Evolutionary conservation across 1,139 yeast species (phyloP), one percentile per base, ranked within the genome.

Genomic region (Scheffersomyces insectosa): DNA sequence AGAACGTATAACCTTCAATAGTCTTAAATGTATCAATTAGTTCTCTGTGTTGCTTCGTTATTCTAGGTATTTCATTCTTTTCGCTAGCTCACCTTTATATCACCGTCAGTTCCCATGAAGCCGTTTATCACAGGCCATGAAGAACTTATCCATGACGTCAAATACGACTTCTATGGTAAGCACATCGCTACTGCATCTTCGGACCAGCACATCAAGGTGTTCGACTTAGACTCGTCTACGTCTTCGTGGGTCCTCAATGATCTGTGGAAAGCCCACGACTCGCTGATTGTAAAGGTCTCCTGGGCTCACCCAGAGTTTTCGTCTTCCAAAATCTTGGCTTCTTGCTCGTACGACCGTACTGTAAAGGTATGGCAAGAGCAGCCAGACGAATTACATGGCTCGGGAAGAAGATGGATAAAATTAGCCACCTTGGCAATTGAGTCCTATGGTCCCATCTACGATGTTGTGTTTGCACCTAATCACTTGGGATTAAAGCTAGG

Each of bases 251-350:
- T 79, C 12, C 66, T 86, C 43, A 83, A 84, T 53, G 97, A 90
- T 63, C 83, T 87, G 50, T 91, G 97, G 95, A 87, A 87, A 54
- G 98, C 98, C 1, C 99, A 93, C 60, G 97, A 93, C 55, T 85
- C 96, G 6, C 82, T 91, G 50, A 79, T 93, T 28, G 86, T 88
- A 37, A 82, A 85, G 52, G 73, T 93, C 5, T 82, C 83, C 42
- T 93, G 97, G 96, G 97, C 98, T 0, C 86, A 88, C 43, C 99
- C 99, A 1, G 95, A 90, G 62, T 90, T 83, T 62, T 95, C 96
- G 4, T 88, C 88, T 56, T 64, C 72, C 40, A 72, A 71, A 51
- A 72, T 93, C 5, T 66, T 93, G 28, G 96, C 97, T 0, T 82
- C 95, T 23, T 90, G 93, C 38, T 88, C 97, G 1, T 88, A 86